Evolutionary conservation across 2,329 filamentous ascomycete genomes (phyloP), one percentile per base, ranked within the genome.

Genomic region (Geosmithia putterillii): DNA sequence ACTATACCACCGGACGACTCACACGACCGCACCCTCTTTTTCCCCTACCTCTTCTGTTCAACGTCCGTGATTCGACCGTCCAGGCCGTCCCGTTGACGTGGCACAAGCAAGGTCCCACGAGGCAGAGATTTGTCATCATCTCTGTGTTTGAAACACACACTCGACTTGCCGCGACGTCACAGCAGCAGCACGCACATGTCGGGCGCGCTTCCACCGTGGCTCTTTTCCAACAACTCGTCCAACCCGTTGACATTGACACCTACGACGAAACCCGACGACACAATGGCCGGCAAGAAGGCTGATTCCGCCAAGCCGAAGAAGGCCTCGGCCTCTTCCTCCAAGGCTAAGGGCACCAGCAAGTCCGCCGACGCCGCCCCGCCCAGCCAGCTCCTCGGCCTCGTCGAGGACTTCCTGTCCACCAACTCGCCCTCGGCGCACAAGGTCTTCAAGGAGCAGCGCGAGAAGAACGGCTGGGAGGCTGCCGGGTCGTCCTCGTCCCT

Each of bases 361-460:
- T 3, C 28, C 28, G 28, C 44, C 49, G 38, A 46, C 35, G 40
- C 51, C 22, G 46, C 48, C 35, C 69, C 76, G 21, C 72, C 81
- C 4, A 60, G 71, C 22, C 71, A 83, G 58, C 65, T 88, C 32
- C 66, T 88, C 55, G 74, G 79, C 47, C 66, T 86, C 15, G 71
- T 88, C 52, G 76, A 77, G 48, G 61, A 64, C 19, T 88, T 87
- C 59, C 69, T 88, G 41, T 70, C 71, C 37, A 71, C 41, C 17
- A 17, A 46, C 32, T 39, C 38, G 6, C 19, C 41, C 10, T 19
- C 35, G 10, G 40, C 44, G 14, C 18, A 28, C 54, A 65, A 70
- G 46, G 73, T 76, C 5, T 81, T 87, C 54, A 67, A 69, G 52
- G 76, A 79, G 56, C 78, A 86, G 55, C 67, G 74, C 43, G 71